Percentiles rank a stretch among this genome's conserved stretches.
Conservation (phyloP, 495 filamentous ascomycete genomes). For the Tuber microsphaerosporum region DNA sequence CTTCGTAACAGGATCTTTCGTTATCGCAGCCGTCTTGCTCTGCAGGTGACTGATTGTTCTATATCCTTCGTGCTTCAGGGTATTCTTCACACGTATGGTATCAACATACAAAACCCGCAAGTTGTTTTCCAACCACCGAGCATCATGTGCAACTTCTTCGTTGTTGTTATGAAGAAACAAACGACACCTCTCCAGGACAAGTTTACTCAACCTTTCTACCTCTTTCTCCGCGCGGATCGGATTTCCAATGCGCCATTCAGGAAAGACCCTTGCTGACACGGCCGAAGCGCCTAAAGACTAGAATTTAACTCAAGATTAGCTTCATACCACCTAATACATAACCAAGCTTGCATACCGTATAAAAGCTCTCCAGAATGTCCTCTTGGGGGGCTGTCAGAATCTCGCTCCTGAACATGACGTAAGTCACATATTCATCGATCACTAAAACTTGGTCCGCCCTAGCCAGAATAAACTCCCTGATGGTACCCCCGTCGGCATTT, state of each 20-base stretch:
- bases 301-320: slow-evolving; percentile 12
- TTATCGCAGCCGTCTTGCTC: slow-evolving; percentile 35
- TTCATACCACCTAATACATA: not conserved
- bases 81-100: slow-evolving; percentile 64
- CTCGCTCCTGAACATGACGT: slow-evolving; percentile 71
- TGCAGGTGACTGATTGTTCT: slow-evolving; percentile 23
- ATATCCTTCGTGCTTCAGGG: slow-evolving; percentile 52
- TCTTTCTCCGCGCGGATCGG: slow-evolving; percentile 47
- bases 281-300: slow-evolving; percentile 52
- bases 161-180: slow-evolving; percentile 68
- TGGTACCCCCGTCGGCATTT: slow-evolving; percentile 63
- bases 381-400: slow-evolving; percentile 82
- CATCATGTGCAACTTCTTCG: slow-evolving; percentile 73
- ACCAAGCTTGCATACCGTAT: slow-evolving; percentile 45
- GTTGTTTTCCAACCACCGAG: slow-evolving; percentile 82
- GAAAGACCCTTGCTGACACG: slow-evolving; percentile 55
- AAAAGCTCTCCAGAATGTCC: slow-evolving; percentile 76
- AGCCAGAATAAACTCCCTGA: slow-evolving; percentile 70
- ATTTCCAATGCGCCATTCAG: slow-evolving; percentile 53
- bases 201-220: slow-evolving; percentile 55
- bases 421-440: slow-evolving; percentile 78
- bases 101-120: slow-evolving; percentile 68
- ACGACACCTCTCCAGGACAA: slow-evolving; percentile 75
- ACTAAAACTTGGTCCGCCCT: slow-evolving; percentile 65
- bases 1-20: slow-evolving; percentile 28